Percentiles rank a stretch among this genome's conserved stretches.
phyloP scores from a whole-genome alignment of 768 basidiomycete species.

The Leccinum subgranulosum region DNA sequence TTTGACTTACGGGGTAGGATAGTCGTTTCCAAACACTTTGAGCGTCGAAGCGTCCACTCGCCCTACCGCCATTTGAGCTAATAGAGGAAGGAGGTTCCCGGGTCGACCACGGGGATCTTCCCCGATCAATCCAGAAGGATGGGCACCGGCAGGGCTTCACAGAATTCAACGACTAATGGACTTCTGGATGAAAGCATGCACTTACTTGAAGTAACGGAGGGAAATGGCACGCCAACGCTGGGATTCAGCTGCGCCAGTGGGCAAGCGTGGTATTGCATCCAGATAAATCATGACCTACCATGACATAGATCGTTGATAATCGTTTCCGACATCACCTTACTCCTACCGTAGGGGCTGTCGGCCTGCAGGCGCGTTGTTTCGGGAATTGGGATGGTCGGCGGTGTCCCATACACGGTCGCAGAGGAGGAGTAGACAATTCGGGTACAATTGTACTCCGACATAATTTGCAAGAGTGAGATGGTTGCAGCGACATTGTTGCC shows the following conservation, averaged over 20 bases:
- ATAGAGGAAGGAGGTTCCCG: slow-evolving; percentile 88
- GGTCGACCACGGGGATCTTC: slow-evolving; percentile 97
- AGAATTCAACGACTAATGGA: slow-evolving; percentile 3
- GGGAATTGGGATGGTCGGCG: slow-evolving; percentile 88
- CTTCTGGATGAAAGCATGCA: neutral
- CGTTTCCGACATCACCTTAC: slow-evolving; percentile 93
- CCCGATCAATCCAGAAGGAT: slow-evolving; percentile 91
- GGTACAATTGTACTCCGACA: slow-evolving; percentile 80
- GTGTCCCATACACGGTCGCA: slow-evolving; percentile 96
- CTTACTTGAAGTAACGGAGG: slow-evolving; percentile 95
- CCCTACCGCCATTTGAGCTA: slow-evolving; percentile 93
- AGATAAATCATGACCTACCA: slow-evolving; percentile 41
- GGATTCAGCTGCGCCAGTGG: slow-evolving; percentile 52
- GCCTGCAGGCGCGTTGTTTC: slow-evolving; percentile 86
- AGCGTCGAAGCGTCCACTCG: slow-evolving; percentile 66
- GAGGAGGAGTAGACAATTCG: slow-evolving; percentile 97
- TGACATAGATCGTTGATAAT: slow-evolving; percentile 87
- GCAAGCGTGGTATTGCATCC: slow-evolving; percentile 1
- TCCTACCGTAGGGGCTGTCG: slow-evolving; percentile 91
- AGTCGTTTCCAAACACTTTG: slow-evolving; percentile 95
- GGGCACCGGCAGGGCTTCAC: slow-evolving; percentile 91
- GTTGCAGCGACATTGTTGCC: slow-evolving; percentile 91
- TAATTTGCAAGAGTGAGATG: slow-evolving; percentile 78
- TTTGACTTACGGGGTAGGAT: slow-evolving; percentile 77
- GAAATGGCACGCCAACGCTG: slow-evolving; percentile 78